A percentile compares a stretch with the other conserved stretches of the same genome.
phyloP scores from a whole-genome alignment of 345 rosid species.

The Linum usitatissimum region DNA sequence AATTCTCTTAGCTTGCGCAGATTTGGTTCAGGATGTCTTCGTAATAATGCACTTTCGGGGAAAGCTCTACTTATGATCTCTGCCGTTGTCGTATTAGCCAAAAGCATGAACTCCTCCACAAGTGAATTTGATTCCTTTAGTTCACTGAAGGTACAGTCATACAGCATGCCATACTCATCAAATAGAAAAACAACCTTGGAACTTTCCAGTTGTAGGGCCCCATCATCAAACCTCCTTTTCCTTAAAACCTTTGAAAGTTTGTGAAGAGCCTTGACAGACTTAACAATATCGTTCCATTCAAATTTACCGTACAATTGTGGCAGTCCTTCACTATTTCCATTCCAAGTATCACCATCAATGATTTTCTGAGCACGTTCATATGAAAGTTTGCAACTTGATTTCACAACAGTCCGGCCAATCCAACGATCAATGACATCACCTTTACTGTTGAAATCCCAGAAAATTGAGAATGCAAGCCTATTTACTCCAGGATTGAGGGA shows the following conservation, averaged over 20 bases:
- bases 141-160: constrained; percentile 38
- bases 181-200: constrained; percentile 38
- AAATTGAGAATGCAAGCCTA: constrained; percentile 71
- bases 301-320: constrained; percentile 57
- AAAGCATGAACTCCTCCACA: constrained; percentile 92
- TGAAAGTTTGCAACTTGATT: constrained; percentile 86
- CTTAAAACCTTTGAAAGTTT: constrained; percentile 50
- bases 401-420: constrained; percentile 68
- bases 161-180: constrained; percentile 68
- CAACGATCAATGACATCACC: constrained; percentile 62
- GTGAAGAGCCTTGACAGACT: constrained; percentile 44
- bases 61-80: constrained; percentile 78
- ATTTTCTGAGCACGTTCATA: constrained; percentile 67
- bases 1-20: constrained; percentile 76
- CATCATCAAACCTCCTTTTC: constrained; percentile 49
- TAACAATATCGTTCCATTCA: constrained; percentile 51
- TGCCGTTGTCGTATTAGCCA: constrained; percentile 83
- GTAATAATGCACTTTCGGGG: constrained; percentile 61
- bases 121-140: constrained; percentile 47
- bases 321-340: constrained; percentile 18
- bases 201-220: constrained; percentile 67
- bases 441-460: constrained; percentile 54
- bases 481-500: constrained; percentile 83
- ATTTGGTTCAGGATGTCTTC: constrained; percentile 86
- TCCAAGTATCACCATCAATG: constrained; percentile 28